These are phyloP conservation scores for Carpinus viminea DNA, from an alignment of 306 rosid genomes.

Conservation along the genomic window DNA sequence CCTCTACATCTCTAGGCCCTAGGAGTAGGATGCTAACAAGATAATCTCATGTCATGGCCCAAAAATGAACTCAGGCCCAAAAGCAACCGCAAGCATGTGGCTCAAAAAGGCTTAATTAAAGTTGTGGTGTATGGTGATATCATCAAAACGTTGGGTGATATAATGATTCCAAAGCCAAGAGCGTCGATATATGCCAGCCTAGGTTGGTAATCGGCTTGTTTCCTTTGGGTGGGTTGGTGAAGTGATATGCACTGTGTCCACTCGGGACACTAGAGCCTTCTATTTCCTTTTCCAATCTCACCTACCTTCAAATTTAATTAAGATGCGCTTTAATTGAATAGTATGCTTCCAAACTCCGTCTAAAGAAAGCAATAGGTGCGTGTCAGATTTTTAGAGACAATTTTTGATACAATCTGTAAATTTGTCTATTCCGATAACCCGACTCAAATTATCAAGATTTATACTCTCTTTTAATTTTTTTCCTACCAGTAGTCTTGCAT, in stretches of 20 bases:
- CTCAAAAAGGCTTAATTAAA: neutral
- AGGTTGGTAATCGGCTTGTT: too few relatives aligned
- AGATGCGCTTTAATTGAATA: neutral
- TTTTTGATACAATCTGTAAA: too few relatives aligned
- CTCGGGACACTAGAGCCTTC: neutral
- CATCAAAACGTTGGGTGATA: neutral
- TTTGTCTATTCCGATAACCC: too few relatives aligned
- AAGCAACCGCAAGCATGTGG: neutral
- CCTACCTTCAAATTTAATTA: neutral
- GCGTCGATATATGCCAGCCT: neutral
- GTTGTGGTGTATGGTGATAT: neutral
- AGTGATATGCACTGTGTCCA: conserved; percentile 30
- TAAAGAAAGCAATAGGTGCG: neutral
- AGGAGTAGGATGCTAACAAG: too few relatives aligned
- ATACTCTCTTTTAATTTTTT: too few relatives aligned
- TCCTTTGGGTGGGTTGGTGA: conserved; percentile 38
- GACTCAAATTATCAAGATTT: too few relatives aligned
- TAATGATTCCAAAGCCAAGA: conserved; percentile 8
- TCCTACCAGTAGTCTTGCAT: neutral
- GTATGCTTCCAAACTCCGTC: neutral
- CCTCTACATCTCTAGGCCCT: too few relatives aligned
- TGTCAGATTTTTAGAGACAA: too few relatives aligned
- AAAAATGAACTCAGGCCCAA: too few relatives aligned
- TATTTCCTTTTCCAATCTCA: neutral
- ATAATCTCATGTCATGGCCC: too few relatives aligned